Base-by-base conservation (phyloP, 108 stramenopile genomes). In the Cyclotella distinguenda region DNA sequence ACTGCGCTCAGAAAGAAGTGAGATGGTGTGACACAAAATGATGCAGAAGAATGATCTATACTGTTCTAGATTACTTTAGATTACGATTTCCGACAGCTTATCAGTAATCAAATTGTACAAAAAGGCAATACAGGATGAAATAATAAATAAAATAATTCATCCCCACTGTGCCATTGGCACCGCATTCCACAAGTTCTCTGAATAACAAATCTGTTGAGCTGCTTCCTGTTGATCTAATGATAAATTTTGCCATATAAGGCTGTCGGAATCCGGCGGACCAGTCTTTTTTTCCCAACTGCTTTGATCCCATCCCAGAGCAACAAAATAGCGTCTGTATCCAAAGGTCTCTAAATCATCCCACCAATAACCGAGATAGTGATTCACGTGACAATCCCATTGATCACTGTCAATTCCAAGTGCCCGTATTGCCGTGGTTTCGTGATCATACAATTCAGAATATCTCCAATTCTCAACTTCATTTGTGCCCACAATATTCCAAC, bases 331-430 rank as follows among this genome's bases (percentile, higher is more conserved):
- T 26, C 32, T 25, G 1, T 35, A 5, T 28, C 51, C 50, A 26
- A 33, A 5, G 10, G 15, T 44, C 19, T 52, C 64, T 5, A 65
- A 11, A 21, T 52, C 50, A 18, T 18, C 34, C 64, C 64, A 65
- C 60, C 60, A 62, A 33, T 62, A 62, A 16, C 60, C 60, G 2
- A 28, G 28, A 44, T 62, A 62, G 38, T 42, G 40, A 42, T 42
- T 42, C 16, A 42, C 16, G 5, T 42, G 40, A 16, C 40, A 42
- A 5, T 66, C 64, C 64, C 64, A 66, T 23, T 32, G 30, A 16
- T 66, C 64, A 5, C 31, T 44, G 64, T 33, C 47, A 1, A 66
- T 15, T 7, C 64, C 64, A 36, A 66, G 50, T 11, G 7, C 8
- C 11, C 25, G 3, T 6, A 49, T 38, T 18, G 27, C 64, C 18